Evolutionary conservation across 805 yeast species (phyloP).

Genomic region (Zygoascus tannicola): DNA sequence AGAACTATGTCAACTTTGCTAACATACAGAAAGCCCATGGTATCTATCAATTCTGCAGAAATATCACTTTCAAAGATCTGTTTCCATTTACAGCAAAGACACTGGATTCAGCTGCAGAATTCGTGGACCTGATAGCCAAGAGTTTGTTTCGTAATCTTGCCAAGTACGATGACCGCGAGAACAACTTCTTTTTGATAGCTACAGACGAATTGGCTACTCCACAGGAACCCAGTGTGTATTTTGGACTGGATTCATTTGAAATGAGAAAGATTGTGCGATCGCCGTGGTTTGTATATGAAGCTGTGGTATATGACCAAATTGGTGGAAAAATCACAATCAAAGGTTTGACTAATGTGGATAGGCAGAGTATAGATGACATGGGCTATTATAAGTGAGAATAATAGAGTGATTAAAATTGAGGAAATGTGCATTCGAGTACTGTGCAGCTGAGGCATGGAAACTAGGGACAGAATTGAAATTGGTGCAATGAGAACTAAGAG

Average conservation of each 20-base stretch:
- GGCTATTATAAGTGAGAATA: slow-evolving; percentile 5
- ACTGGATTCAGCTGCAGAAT: neutral
- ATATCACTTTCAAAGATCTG: neutral
- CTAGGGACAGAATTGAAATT: too few relatives aligned
- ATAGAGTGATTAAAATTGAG: too few relatives aligned
- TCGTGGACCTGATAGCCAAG: slow-evolving; percentile 9
- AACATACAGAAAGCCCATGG: slow-evolving; percentile 59
- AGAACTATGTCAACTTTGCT: slow-evolving; percentile 53
- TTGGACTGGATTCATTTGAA: too few relatives aligned
- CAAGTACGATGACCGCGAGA: slow-evolving; percentile 7
- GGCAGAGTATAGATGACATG: slow-evolving; percentile 1
- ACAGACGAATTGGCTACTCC: neutral
- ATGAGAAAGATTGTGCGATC: neutral
- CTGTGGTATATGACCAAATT: neutral
- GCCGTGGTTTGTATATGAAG: slow-evolving; percentile 10
- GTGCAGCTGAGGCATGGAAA: too few relatives aligned
- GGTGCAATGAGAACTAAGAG: too few relatives aligned
- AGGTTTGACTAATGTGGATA: slow-evolving; percentile 3
- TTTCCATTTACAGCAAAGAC: neutral
- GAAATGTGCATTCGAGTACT: too few relatives aligned
- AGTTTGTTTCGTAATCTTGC: slow-evolving; percentile 15
- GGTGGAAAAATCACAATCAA: neutral
- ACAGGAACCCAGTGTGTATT: neutral
- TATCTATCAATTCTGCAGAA: slow-evolving; percentile 32
- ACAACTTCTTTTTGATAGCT: neutral